Evolutionary conservation across 108 stramenopile genomes (phyloP).

Genomic region (Nitzschia sp.): DNA sequence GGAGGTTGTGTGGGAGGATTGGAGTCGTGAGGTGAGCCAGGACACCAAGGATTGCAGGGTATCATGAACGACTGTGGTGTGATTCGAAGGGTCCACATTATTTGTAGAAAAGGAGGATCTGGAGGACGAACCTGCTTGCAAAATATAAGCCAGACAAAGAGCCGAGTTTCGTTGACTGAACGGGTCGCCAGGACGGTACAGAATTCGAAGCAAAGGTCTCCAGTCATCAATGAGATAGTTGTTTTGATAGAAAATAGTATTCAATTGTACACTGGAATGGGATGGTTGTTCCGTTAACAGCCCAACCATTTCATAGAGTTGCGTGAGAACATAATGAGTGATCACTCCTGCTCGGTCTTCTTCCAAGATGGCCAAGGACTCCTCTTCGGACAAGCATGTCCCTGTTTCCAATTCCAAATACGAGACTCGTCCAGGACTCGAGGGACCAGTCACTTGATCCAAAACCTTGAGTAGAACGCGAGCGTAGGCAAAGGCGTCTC

Average conservation of each 20-base stretch:
- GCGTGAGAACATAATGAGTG: conserved; percentile 66
- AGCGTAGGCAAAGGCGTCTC: conserved; percentile 59
- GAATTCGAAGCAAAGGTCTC: conserved; percentile 61
- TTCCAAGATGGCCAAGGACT: conserved; percentile 54
- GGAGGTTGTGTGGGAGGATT: conserved; percentile 49
- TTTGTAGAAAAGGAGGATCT: neutral
- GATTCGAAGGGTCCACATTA: neutral
- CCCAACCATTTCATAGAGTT: conserved; percentile 63
- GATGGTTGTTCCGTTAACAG: conserved; percentile 36
- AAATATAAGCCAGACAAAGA: conserved; percentile 61
- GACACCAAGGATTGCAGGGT: conserved; percentile 59
- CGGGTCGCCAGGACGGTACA: conserved; percentile 61
- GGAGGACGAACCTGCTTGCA: conserved; percentile 42
- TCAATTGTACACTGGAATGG: conserved; percentile 3
- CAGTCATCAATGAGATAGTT: conserved; percentile 67
- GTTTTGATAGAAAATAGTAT: conserved; percentile 30
- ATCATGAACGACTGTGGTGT: conserved; percentile 28
- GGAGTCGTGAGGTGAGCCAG: conserved; percentile 72
- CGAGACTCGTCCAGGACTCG: conserved; percentile 38
- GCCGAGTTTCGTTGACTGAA: conserved; percentile 71
- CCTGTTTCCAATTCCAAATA: conserved; percentile 25
- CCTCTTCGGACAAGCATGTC: conserved; percentile 30
- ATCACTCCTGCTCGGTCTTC: conserved; percentile 64
- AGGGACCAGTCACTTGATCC: conserved; percentile 35
- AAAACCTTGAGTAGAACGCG: conserved; percentile 65